A percentile compares a stretch with the other conserved stretches of the same genome.
Evolutionary conservation across 805 yeast genomes (phyloP).

Genomic region (Candida golubevii): DNA sequence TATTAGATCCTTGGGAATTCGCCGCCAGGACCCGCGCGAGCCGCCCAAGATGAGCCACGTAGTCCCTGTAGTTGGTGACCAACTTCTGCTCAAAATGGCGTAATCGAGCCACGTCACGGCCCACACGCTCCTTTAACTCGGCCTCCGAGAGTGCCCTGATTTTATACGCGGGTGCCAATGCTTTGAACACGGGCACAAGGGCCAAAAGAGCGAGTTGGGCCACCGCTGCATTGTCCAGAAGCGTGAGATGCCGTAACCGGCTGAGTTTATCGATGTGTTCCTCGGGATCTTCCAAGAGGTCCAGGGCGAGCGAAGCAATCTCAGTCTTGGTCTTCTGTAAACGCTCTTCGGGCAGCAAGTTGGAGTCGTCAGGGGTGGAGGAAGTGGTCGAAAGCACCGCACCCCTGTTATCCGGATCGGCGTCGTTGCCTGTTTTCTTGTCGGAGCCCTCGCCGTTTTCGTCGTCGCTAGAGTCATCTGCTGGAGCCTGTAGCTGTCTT

Average conservation of each 20-base stretch:
- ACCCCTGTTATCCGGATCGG: background rate
- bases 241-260: conserved; percentile 66
- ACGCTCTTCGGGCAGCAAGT: conserved; percentile 46
- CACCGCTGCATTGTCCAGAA: conserved; percentile 60
- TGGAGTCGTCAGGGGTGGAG: conserved; percentile 9
- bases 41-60: conserved; percentile 51
- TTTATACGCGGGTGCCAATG: conserved; percentile 82
- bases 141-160: conserved; percentile 78
- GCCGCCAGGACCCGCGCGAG: conserved; percentile 37
- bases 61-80: conserved; percentile 63
- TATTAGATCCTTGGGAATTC: conserved; percentile 34
- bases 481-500: conserved; percentile 24
- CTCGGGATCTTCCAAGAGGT: conserved; percentile 83
- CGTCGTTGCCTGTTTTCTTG: background rate
- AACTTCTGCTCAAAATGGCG: conserved; percentile 79
- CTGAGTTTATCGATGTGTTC: conserved; percentile 65
- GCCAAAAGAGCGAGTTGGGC: conserved; percentile 72
- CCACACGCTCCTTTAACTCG: conserved; percentile 77
- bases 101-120: conserved; percentile 73
- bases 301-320: conserved; percentile 75
- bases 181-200: conserved; percentile 77
- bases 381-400: background rate
- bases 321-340: conserved; percentile 69
- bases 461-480: conserved; percentile 8
- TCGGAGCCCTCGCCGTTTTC: conserved; percentile 13